Base-by-base conservation (phyloP, 2,329 filamentous ascomycete species). In the Madurella fahalii region DNA sequence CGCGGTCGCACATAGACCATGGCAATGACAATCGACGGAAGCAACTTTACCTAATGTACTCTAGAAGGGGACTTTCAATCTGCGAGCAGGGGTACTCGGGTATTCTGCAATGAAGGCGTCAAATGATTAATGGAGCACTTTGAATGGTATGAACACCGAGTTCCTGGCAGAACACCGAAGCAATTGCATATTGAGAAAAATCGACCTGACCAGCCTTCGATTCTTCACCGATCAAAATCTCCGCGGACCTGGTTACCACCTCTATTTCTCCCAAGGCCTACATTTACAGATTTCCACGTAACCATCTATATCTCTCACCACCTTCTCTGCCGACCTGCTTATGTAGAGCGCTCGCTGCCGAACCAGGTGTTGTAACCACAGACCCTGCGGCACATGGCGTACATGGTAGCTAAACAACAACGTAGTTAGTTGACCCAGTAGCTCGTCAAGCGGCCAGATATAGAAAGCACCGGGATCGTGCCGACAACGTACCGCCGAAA, bases 311-410 rank as follows among this genome's bases (percentile, higher is more conserved):
- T 34, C 45, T 12, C 12, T n/a, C 16, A n/a, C n/a, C 37, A 44
- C 25, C 39, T 11, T 44, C 13, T n/a, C 47, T 25, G 17, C 37
- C 25, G 32, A 5, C 12, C 54, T 40, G 25, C 13, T 50, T 31
- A 17, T 4, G 34, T n/a, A 40, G 15, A 25, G 25, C 25, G 45
- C 68, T 79, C 83, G 62, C 74, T 78, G 68, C 78, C 74, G 66
- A 83, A 89, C 84, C 85, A 91, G 59, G 85, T 89, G 82, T 90
- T 92, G 80, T 92, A 83, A 67, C 89, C 89, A 60, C 85, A 69
- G 61, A 88, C 75, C 77, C 88, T 84, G 70, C 89, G 86, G 71
- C 79, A 75, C 77, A 87, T 85, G 76, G 85, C 86, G 77, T 88
- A 93, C 74, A 89, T 75, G 63, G 74, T 69, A 51, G 73, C 81